phyloP scores from a whole-genome alignment of 345 rosid species.

The Eucalyptus cloeziana region DNA sequence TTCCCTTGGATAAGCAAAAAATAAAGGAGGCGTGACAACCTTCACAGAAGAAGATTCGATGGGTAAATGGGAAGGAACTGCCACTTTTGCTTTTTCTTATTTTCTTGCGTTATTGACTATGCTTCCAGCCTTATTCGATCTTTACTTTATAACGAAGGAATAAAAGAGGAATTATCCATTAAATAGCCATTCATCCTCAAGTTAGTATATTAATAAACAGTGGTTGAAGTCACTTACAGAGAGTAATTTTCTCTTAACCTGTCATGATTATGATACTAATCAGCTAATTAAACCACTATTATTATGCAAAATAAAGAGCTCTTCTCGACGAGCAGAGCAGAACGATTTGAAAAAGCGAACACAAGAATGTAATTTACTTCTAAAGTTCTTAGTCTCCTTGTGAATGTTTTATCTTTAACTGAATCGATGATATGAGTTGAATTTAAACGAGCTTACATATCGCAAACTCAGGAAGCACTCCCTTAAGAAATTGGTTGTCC shows the following conservation, averaged over 20 bases:
- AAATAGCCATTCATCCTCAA: too few species aligned
- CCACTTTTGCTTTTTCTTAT: background rate
- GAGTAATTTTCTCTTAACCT: background rate
- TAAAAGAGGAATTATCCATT: background rate
- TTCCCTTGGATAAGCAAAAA: accelerated
- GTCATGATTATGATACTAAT: background rate
- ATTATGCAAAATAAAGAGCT: too few species aligned
- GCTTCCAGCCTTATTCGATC: background rate
- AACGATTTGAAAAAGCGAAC: too few species aligned
- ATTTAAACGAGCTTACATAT: background rate
- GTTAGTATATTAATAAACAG: background rate
- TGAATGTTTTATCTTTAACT: background rate
- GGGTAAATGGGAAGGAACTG: background rate
- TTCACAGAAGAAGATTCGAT: background rate
- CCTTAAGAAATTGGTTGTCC: background rate
- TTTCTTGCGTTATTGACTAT: background rate
- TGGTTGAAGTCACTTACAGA: background rate
- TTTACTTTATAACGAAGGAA: background rate
- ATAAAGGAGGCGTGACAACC: background rate
- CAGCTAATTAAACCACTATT: too few species aligned
- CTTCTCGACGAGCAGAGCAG: too few species aligned
- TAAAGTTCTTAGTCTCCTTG: background rate
- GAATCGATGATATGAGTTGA: background rate
- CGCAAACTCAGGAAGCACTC: background rate
- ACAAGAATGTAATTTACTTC: background rate